Evolutionary conservation across 768 basidiomycete species (phyloP).

Genomic region (Trametes cinnabarina): DNA sequence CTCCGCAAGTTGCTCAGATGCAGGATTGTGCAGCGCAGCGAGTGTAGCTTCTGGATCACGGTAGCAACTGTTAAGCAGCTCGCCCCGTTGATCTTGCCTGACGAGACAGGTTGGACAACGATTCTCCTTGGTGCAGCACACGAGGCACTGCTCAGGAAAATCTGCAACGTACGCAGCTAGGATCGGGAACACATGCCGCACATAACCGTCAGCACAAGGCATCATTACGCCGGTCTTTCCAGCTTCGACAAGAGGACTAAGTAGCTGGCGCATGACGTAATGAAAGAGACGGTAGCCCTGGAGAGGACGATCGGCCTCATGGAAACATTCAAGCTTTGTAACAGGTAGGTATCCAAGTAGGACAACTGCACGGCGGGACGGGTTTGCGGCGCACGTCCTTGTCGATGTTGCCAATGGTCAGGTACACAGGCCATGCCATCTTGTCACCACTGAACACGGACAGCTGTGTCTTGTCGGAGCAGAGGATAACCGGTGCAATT

Average conservation of each 20-base stretch:
- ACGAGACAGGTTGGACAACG: too few species aligned
- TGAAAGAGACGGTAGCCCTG: constrained; percentile 35
- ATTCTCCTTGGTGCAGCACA: too few species aligned
- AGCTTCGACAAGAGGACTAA: constrained; percentile 33
- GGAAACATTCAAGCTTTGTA: constrained; percentile 28
- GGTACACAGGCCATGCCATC: constrained; percentile 32
- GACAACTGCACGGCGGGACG: constrained; percentile 16
- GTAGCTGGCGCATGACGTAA: constrained; percentile 31
- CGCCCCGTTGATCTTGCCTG: too few species aligned
- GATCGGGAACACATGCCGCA: too few species aligned
- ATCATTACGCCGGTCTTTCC: constrained; percentile 11
- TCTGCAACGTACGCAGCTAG: too few species aligned
- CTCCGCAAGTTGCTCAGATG: too few species aligned
- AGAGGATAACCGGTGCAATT: constrained; percentile 41
- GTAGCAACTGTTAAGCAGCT: too few species aligned
- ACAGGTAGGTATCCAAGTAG: constrained; percentile 32
- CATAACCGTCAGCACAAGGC: not conserved
- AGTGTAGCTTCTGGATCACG: too few species aligned
- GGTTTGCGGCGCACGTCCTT: constrained; percentile 21
- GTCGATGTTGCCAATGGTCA: constrained; percentile 31
- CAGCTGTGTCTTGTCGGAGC: too few species aligned
- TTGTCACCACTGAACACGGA: constrained; percentile 42
- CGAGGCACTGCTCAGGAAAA: too few species aligned
- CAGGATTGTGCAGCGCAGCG: too few species aligned
- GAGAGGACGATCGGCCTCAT: constrained; percentile 20